Conservation (phyloP, 2,329 filamentous ascomycete species). For the Onygenales sp. region DNA sequence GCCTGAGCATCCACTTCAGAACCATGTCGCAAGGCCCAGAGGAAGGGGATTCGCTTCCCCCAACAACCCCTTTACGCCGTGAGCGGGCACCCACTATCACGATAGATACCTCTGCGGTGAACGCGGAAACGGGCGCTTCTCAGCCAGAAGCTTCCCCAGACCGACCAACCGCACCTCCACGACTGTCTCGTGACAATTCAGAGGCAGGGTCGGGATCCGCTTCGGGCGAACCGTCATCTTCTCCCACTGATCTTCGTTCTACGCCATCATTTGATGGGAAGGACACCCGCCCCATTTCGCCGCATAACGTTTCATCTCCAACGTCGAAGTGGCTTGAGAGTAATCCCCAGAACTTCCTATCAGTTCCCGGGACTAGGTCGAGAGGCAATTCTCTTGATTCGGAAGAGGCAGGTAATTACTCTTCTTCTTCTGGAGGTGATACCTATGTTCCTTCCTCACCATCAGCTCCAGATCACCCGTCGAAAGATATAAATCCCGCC, state of each 20-base stretch:
- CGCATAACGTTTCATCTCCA: conserved; percentile 59
- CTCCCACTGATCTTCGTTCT: conserved; percentile 42
- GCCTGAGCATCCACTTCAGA: neutral
- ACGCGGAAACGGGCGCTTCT: conserved; percentile 25
- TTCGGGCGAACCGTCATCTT: conserved; percentile 23
- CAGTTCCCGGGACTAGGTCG: conserved; percentile 54
- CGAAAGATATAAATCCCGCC: conserved; percentile 32
- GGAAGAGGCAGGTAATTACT: conserved; percentile 45
- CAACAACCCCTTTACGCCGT: conserved; percentile 27
- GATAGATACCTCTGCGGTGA: conserved; percentile 48
- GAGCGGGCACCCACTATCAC: conserved; percentile 46
- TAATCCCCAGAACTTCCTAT: conserved; percentile 48
- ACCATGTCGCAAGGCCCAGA: conserved; percentile 22
- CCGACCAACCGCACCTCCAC: conserved; percentile 26
- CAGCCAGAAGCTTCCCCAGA: conserved; percentile 26
- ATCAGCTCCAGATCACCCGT: conserved; percentile 30
- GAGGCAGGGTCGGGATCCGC: conserved; percentile 23
- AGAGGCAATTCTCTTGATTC: conserved; percentile 58
- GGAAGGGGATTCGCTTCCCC: conserved; percentile 19
- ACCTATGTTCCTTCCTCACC: conserved; percentile 41
- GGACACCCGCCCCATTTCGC: conserved; percentile 52
- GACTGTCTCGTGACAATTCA: conserved; percentile 27
- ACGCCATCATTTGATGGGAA: conserved; percentile 49
- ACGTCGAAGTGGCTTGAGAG: conserved; percentile 42
- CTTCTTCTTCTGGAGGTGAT: conserved; percentile 43